Evolutionary conservation across 192 early-diverging fungal species (phyloP).

Genomic region (Coemansia sp.): DNA sequence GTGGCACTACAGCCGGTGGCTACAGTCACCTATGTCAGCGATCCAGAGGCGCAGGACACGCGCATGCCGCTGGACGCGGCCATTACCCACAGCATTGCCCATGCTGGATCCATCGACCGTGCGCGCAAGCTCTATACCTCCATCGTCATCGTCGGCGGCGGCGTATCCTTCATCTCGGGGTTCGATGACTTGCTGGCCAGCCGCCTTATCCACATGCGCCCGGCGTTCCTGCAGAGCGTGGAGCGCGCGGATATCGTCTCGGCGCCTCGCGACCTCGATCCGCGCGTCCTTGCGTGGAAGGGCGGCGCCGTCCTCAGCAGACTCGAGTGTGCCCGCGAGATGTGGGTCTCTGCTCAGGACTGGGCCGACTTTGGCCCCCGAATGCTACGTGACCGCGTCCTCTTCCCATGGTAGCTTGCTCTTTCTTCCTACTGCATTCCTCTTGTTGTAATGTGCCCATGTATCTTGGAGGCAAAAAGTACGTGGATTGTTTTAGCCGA

Average conservation of each 20-base stretch:
- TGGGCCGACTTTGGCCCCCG: slow-evolving; percentile 69
- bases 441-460: not conserved
- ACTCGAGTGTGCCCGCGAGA: slow-evolving; percentile 68
- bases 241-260: slow-evolving; percentile 66
- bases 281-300: slow-evolving; percentile 80
- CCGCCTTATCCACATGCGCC: slow-evolving; percentile 28
- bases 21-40: too few relatives aligned
- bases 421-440: too few relatives aligned
- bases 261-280: slow-evolving; percentile 78
- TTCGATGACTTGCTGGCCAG: slow-evolving; percentile 46
- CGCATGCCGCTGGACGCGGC: slow-evolving; percentile 60
- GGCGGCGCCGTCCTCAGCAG: slow-evolving; percentile 74
- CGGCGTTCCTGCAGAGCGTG: slow-evolving; percentile 22
- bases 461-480: too few relatives aligned
- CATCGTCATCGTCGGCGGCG: slow-evolving; percentile 83
- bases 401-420: slow-evolving; percentile 58
- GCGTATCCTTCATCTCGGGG: slow-evolving; percentile 59
- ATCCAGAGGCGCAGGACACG: slow-evolving; percentile 24
- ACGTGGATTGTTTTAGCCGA: too few relatives aligned
- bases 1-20: too few relatives aligned
- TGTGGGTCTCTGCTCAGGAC: slow-evolving; percentile 69
- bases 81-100: slow-evolving; percentile 63
- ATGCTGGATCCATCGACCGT: slow-evolving; percentile 62
- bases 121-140: slow-evolving; percentile 66
- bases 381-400: slow-evolving; percentile 55